Evolutionary conservation across 2,329 filamentous ascomycete genomes (phyloP), one percentile per base, ranked within the genome.

Genomic region (Aureobasidium sp.): DNA sequence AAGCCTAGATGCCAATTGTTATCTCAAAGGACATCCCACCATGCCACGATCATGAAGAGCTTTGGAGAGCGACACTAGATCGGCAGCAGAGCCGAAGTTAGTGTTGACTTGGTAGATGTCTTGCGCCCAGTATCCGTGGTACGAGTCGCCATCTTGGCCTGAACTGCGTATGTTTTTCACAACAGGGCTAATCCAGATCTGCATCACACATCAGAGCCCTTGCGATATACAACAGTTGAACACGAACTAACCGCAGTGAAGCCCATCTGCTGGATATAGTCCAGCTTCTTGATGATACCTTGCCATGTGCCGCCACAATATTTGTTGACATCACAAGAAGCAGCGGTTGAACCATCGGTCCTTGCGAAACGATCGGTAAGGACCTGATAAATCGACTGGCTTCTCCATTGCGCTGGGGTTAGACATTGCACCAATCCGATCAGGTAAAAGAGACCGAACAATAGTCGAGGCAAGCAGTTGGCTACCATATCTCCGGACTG

Each of bases 241-340:
- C 19, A 61, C 74, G 75, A 31, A 67, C 81, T 66, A 66, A 84
- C 73, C 40, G 81, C 81, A 58, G 79, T 79, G 63, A 84, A 84
- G 29, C 81, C 82, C 78, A 84, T 81, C 42, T 77, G 77, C 67
- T 83, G 76, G 68, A 86, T 85, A 68, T 86, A 86, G 69, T 85
- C 83, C 40, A 86, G 77, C 64, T 82, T 77, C 61, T 80, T 77
- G 64, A 79, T 76, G 31, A 87, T 75, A 9, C 84, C 84, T 59
- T 74, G 70, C 68, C 81, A 87, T 0, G 80, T 83, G 17, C 84
- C 84, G 38, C 83, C 83, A 64, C 84, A 87, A 70, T 85, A 86
- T 23, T 69, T 57, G 3, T 67, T 60, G 17, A 67, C 62, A 3
- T 51, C 62, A 60, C 74, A 77, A 11, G 68, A 57, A 6, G 74